Base-by-base conservation (phyloP, 78 protist species). In the Dictyostelium capitatum region DNA sequence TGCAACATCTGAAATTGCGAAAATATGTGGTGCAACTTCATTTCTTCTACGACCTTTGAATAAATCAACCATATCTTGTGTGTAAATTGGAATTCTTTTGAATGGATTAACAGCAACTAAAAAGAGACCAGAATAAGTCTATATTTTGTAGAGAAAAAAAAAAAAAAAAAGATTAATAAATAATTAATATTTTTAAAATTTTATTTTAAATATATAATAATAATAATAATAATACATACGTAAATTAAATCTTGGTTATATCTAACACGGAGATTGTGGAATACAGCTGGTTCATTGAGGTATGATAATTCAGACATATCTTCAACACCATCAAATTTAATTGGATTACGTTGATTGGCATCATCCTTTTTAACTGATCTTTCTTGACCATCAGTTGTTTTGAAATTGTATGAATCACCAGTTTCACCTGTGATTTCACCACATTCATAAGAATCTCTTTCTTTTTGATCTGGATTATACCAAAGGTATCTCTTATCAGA, bases 71-170 rank as follows among this genome's bases (percentile, higher is more conserved):
- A 93, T 94, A 67, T 96, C 96, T 65, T 72, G 91, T 7, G 93
- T 83, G 91, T 97, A 97, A 87, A 97, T 96, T 75, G 97, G 98
- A 28, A 97, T 80, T 51, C 90, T 30, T 82, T 95, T 96, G 97
- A 96, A 98, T 43, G 99, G 99, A 94, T 98, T 98, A 17, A 98
- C 70, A 1, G 97, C 99, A 20, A 98, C 98, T 30, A 96, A 85
- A 74, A 98, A 97, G 32, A 97, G 96, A 25, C 99, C 99, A 10
- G 97, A 96, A 87, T 97, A 97, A 11, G 98, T 97, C 97, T 90
- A 78, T 7, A 23, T n/a, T n/a, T n/a, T n/a, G 43, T 3, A 37
- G 9, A 25, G 51, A 47, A n/a, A 20, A 67, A 14, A 8, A 54
- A 41, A 67, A 20, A 19, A 10, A 14, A 12, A 51, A 51, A 51